Evolutionary conservation across 148 eudicot genomes (phyloP), one percentile per base, ranked within the genome.

Genomic region (Fagopyrum tataricum): DNA sequence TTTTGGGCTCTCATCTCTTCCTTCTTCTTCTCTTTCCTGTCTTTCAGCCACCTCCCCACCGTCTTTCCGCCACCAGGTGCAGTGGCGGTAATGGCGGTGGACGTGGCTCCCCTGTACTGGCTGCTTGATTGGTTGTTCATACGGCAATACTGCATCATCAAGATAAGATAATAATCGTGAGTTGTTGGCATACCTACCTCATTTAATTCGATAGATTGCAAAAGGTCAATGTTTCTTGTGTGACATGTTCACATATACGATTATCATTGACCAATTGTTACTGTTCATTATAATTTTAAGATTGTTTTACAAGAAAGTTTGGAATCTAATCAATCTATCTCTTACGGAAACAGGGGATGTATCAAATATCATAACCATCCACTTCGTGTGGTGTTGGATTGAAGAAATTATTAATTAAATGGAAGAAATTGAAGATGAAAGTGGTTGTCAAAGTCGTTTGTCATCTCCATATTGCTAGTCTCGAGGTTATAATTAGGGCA

Each of bases 31-130:
- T 91, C 98, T 59, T 78, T 84, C 67, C 98, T 64, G 44, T 94
- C 97, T 80, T 91, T 94, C 73, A 94, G 75, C 98, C 98, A 94
- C 81, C 98, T 82, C 31, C 98, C 98, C 18, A 94, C 96, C 0
- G 97, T 94, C 78, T 88, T 94, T n/a, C 98, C 97, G 0, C 84
- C 90, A 11, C 80, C 79, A 14, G 64, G 72, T 0, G 83, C 75
- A 0, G 84, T 71, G 12, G 77, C 76, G 2, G 81, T 66, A 1
- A 76, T 69, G 4, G 79, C 80, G 2, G 56, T 62, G 2, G 82
- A 51, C 6, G 77, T 51, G 68, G 83, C 72, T 20, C 83, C 79
- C 64, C 89, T 78, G 76, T 87, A 89, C 72, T 85, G 95, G 72
- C 76, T 55, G 75, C 77, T 85, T 9, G 78, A 11, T 46, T 75